Base-by-base conservation (phyloP, 352 stramenopile species). In the Globisporangium canariense region DNA sequence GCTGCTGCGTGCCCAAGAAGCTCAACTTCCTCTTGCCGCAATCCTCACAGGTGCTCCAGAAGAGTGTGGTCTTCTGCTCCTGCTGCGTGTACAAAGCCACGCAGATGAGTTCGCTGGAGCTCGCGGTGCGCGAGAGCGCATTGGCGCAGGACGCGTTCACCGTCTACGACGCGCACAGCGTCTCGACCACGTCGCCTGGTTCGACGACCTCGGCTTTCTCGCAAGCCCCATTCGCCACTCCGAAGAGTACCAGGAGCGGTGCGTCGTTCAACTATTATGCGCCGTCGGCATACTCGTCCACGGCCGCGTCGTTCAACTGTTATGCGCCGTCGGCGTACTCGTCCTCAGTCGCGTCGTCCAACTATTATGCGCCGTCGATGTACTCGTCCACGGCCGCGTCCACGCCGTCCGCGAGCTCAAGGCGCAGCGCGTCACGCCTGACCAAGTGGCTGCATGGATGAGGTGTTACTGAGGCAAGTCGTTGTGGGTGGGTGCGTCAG, bases 61-160 rank as follows among this genome's bases (percentile, higher is more conserved):
- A 61, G n/a, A 70, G 18, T n/a, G 49, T 76, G 16, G 9, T 32
- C 1, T 78, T 79, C 60, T 81, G 74, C 43, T 45, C 68, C 25
- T 62, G 60, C 25, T 81, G 74, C 56, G 49, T 79, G 18, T 18
- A 66, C 20, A 20, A 58, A 1, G 66, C 67, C 4, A 57, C 60
- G 18, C 57, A 69, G 34, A 52, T 62, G 0, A 67, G 73, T 30
- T 67, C 69, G 1, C 40, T 70, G 0, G 58, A 70, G 41, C 59
- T 79, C n/a, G 72, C 72, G 32, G 51, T 66, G 2, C 68, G 76
- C 4, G 66, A 79, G 58, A 54, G 70, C 30, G 22, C 46, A 28
- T 49, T n/a, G 16, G 14, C 32, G 3, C 64, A 69, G 36, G 70
- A 70, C n/a, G 49, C 63, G 16, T 64, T 69, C 18, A 64, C 68